phyloP scores from a whole-genome alignment of 352 stramenopile genomes.

The Blastocystis sp. region DNA sequence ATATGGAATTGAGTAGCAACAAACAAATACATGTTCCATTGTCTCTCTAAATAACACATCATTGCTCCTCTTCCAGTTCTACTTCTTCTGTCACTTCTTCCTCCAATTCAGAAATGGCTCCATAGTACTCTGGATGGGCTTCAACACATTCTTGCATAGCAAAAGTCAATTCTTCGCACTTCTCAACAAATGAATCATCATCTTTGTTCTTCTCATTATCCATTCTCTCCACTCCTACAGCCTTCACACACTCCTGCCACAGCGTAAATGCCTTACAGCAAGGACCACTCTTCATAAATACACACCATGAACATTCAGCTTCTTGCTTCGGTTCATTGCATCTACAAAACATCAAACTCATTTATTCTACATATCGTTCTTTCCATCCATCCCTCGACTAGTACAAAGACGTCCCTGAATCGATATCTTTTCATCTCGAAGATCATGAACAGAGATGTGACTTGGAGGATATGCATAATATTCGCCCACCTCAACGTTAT shows the following conservation, averaged over 20 bases:
- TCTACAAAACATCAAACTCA: neutral
- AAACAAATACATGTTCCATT: neutral
- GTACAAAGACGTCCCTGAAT: slow-evolving; percentile 46
- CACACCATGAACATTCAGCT: slow-evolving; percentile 78
- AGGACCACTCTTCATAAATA: slow-evolving; percentile 80
- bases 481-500: slow-evolving; percentile 4
- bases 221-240: slow-evolving; percentile 56
- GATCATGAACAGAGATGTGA: slow-evolving; percentile 28
- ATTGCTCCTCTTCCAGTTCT: neutral
- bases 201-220: slow-evolving; percentile 3
- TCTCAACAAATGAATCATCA: slow-evolving; percentile 74
- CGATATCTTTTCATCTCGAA: slow-evolving; percentile 23
- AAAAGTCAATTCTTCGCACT: slow-evolving; percentile 73
- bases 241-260: slow-evolving; percentile 76
- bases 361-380: slow-evolving; percentile 44
- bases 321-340: slow-evolving; percentile 67
- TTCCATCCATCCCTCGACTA: slow-evolving; percentile 51
- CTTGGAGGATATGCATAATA: slow-evolving; percentile 35
- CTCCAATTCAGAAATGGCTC: slow-evolving; percentile 71
- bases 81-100: neutral
- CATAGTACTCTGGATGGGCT: slow-evolving; percentile 78
- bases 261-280: slow-evolving; percentile 74
- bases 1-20: neutral
- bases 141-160: slow-evolving; percentile 76
- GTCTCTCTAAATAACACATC: neutral